phyloP scores from a whole-genome alignment of 495 filamentous ascomycete genomes.

The Bryoglossum gracile region DNA sequence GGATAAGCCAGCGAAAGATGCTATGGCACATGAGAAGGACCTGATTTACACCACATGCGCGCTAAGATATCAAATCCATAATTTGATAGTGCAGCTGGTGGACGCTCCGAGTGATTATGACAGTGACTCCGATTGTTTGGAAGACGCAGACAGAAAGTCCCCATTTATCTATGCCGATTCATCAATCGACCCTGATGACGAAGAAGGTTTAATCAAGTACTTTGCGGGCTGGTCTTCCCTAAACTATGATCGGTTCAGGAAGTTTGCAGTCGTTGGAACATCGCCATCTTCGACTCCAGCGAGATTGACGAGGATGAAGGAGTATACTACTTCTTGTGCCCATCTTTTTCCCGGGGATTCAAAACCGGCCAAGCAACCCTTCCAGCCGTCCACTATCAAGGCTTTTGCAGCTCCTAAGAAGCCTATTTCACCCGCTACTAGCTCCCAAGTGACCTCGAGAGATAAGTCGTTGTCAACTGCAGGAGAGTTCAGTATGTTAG shows the following conservation, averaged over 20 bases:
- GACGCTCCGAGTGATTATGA: background rate
- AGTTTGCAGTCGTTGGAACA: constrained; percentile 39
- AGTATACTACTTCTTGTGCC: background rate
- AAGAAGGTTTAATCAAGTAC: constrained; percentile 45
- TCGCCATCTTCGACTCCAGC: background rate
- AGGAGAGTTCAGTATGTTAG: background rate
- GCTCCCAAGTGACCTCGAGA: background rate
- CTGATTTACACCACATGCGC: constrained; percentile 25
- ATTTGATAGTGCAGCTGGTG: constrained; percentile 12
- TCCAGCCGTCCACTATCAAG: background rate
- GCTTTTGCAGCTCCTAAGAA: background rate
- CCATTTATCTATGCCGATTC: constrained; percentile 35
- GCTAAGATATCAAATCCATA: constrained; percentile 22
- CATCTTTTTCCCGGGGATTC: background rate
- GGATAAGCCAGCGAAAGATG: constrained; percentile 13
- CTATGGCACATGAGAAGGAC: constrained; percentile 20
- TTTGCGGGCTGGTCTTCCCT: constrained; percentile 45
- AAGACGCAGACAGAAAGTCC: constrained; percentile 28
- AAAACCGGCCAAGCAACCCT: background rate
- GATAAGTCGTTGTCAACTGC: background rate
- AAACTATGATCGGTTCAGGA: constrained; percentile 39
- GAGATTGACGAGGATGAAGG: background rate
- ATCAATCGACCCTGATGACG: constrained; percentile 43
- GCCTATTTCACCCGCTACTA: background rate
- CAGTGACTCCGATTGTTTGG: constrained; percentile 2